A percentile compares a stretch with the other conserved stretches of the same genome.
Conservation (phyloP, 139 green algal species). For the Tetradesmus obliquus region DNA sequence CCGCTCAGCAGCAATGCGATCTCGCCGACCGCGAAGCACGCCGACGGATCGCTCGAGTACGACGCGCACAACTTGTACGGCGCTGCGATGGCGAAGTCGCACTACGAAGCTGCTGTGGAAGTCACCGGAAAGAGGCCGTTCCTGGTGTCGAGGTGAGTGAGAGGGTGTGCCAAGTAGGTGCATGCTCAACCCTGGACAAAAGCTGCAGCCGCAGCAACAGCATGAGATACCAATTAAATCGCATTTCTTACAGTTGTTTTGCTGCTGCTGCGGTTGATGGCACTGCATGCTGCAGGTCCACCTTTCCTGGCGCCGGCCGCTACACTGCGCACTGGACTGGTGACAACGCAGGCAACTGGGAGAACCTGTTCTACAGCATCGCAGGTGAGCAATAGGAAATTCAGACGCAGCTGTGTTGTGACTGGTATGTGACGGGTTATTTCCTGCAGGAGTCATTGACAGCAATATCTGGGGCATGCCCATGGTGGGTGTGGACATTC, state of each 20-base stretch:
- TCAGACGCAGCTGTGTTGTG: no score
- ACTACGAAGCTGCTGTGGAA: not conserved
- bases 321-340: constrained; percentile 53
- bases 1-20: not conserved
- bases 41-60: constrained; percentile 15
- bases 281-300: constrained; percentile 41
- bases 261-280: not conserved
- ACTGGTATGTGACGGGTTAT: no score
- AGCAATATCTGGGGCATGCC: constrained; percentile 51
- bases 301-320: constrained; percentile 46
- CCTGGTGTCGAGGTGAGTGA: constrained; percentile 11
- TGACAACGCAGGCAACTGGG: constrained; percentile 65
- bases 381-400: not conserved
- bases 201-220: not conserved
- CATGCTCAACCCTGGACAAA: not conserved
- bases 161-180: not conserved
- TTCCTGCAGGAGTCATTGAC: constrained; percentile 20
- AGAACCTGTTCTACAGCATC: constrained; percentile 49
- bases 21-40: not conserved
- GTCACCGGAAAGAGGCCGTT: constrained; percentile 40
- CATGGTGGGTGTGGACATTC: constrained; percentile 46
- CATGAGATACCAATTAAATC: not conserved
- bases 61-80: constrained; percentile 42
- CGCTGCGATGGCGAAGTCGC: constrained; percentile 2
- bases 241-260: not conserved